phyloP scores from a whole-genome alignment of 495 filamentous ascomycete species.

The Xylaria telfairii region DNA sequence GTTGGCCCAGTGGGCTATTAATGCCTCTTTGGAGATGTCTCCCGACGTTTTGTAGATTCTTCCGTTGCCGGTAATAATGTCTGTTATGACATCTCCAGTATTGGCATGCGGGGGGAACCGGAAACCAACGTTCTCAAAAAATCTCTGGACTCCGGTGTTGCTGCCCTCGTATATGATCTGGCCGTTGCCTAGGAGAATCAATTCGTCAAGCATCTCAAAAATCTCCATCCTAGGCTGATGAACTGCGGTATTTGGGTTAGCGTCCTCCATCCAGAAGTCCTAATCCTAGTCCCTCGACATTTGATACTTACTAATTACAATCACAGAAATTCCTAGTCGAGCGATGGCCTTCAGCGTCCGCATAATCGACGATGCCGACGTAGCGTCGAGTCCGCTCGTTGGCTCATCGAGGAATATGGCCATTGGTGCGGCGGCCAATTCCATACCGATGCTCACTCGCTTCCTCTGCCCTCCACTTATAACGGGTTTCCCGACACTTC shows the following conservation, averaged over 20 bases:
- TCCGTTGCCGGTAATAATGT: constrained; percentile 59
- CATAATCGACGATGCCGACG: constrained; percentile 67
- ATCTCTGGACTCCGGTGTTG: constrained; percentile 42
- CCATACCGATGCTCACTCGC: constrained; percentile 61
- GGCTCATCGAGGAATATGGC: constrained; percentile 71
- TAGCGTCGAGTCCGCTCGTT: constrained; percentile 69
- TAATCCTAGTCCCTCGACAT: neutral
- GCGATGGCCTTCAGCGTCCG: constrained; percentile 52
- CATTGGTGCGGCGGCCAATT: constrained; percentile 69
- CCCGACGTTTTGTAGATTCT: constrained; percentile 49
- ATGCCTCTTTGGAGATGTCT: constrained; percentile 49
- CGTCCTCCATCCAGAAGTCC: neutral
- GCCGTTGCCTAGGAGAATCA: constrained; percentile 54
- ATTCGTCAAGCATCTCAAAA: constrained; percentile 53
- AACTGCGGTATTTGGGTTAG: constrained; percentile 22
- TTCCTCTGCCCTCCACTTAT: constrained; percentile 59
- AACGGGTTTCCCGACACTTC: constrained; percentile 49
- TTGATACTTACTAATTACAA: constrained; percentile 43
- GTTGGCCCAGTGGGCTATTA: constrained; percentile 48
- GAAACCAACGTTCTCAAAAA: constrained; percentile 55
- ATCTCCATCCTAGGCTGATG: constrained; percentile 56
- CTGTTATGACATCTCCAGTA: constrained; percentile 55
- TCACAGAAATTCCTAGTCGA: constrained; percentile 52
- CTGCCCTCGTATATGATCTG: constrained; percentile 51
- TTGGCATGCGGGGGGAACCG: constrained; percentile 50